phyloP scores from a whole-genome alignment of 805 yeast genomes.

The Teunomyces pallodes region DNA sequence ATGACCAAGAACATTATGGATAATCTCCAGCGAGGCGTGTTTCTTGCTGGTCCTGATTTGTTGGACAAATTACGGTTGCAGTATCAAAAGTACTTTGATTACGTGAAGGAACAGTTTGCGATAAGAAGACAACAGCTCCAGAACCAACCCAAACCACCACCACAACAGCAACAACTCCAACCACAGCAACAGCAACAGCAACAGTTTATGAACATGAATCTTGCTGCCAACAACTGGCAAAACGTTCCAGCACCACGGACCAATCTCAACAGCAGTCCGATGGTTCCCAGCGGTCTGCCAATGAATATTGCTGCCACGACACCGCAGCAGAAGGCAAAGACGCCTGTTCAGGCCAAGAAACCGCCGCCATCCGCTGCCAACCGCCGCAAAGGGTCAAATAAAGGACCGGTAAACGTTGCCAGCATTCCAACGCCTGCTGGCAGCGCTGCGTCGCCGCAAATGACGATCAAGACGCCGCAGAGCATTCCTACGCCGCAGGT shows the following conservation, averaged over 20 bases:
- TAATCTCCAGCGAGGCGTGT: constrained; percentile 60
- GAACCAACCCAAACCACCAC: constrained; percentile 17
- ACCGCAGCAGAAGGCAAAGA: neutral
- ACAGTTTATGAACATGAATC: constrained; percentile 7
- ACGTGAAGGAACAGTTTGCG: constrained; percentile 62
- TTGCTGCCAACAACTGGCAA: constrained; percentile 15
- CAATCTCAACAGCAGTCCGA: constrained; percentile 23
- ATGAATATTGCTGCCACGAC: neutral
- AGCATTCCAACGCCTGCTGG: constrained; percentile 37
- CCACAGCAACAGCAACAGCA: constrained; percentile 10
- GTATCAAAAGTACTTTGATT: constrained; percentile 70
- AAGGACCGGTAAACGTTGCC: constrained; percentile 21
- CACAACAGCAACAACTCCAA: constrained; percentile 11
- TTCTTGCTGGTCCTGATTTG: constrained; percentile 69
- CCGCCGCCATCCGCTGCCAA: constrained; percentile 12
- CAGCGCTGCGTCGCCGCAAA: constrained; percentile 38
- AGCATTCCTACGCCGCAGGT: constrained; percentile 43
- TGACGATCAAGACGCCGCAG: constrained; percentile 42
- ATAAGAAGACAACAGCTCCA: constrained; percentile 36
- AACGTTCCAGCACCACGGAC: constrained; percentile 10
- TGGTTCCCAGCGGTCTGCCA: constrained; percentile 21
- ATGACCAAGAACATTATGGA: constrained; percentile 78
- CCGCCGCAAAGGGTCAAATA: constrained; percentile 21
- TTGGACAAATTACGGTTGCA: constrained; percentile 69
- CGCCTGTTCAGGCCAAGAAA: constrained; percentile 8